These are phyloP conservation scores for Mallotus repandus DNA, from an alignment of 441 rosid species.

Conservation along the genomic window DNA sequence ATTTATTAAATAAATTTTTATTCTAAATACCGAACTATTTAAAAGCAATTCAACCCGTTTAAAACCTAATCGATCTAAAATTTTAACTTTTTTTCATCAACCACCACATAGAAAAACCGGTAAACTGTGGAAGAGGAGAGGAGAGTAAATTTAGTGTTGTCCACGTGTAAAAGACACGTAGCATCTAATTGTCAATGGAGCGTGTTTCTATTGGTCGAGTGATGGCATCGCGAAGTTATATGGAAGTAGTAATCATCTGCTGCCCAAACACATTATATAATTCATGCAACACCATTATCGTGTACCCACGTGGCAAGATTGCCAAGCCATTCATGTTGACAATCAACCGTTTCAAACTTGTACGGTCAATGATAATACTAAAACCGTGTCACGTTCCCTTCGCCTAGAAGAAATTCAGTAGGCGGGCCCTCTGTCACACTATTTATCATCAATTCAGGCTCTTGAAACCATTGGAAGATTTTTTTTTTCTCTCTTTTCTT, in stretches of 20 bases:
- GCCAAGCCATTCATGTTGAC: no score
- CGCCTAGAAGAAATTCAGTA: not conserved
- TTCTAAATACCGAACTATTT: no score
- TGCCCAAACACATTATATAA: not conserved
- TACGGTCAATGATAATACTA: not conserved
- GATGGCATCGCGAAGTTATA: not conserved
- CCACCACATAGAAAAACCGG: no score
- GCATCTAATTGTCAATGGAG: not conserved
- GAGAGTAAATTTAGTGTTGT: not conserved
- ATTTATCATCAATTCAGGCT: no score
- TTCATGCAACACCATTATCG: not conserved
- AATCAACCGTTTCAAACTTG: not conserved
- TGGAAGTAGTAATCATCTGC: not conserved
- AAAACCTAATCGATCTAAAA: no score
- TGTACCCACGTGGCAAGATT: not conserved
- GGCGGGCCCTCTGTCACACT: not conserved
- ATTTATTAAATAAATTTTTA: no score
- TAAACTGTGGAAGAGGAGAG: no score
- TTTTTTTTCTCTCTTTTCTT: no score
- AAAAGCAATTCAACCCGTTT: no score
- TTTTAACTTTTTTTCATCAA: no score
- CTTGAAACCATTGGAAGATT: no score
- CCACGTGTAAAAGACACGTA: not conserved
- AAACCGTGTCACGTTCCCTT: constrained; percentile 9
- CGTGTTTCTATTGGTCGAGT: constrained; percentile 16